Conservation (phyloP, 225 moss, liverwort and hornwort species). For the Thuidium tamariscinum region DNA sequence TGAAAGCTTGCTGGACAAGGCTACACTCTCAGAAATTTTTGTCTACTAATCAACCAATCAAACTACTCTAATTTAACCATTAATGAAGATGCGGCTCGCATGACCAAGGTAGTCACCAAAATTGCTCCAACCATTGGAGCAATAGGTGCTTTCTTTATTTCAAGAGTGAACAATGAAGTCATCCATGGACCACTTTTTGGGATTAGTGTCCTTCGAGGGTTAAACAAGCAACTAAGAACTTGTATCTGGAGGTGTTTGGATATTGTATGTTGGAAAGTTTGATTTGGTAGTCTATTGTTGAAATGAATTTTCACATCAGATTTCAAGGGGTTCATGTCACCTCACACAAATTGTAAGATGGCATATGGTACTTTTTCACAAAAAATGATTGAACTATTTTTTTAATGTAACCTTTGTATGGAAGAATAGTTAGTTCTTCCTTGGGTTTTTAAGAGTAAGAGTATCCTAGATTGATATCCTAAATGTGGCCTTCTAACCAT, state of each 20-base stretch:
- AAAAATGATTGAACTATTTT: too few species aligned
- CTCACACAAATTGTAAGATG: too few species aligned
- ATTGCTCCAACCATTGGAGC: background rate
- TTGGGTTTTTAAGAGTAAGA: background rate
- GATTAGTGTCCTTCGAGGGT: rapidly evolving
- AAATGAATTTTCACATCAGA: too few species aligned
- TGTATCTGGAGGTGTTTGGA: background rate
- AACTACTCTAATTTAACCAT: background rate
- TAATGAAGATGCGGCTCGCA: rapidly evolving
- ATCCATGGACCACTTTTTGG: background rate
- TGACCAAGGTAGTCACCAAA: background rate
- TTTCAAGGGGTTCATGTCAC: too few species aligned
- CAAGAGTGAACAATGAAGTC: background rate
- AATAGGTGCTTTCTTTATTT: background rate
- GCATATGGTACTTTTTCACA: too few species aligned
- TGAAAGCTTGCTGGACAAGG: background rate
- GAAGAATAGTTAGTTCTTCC: too few species aligned
- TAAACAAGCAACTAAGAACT: background rate
- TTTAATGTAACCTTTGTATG: too few species aligned
- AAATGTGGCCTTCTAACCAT: rapidly evolving
- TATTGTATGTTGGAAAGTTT: too few species aligned
- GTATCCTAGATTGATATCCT: rapidly evolving
- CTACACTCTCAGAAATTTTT: background rate
- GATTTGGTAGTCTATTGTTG: too few species aligned
- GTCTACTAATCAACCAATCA: background rate